These are phyloP conservation scores for Iberis pinnata DNA, from an alignment of 345 rosid genomes.

Conservation along the genomic window DNA sequence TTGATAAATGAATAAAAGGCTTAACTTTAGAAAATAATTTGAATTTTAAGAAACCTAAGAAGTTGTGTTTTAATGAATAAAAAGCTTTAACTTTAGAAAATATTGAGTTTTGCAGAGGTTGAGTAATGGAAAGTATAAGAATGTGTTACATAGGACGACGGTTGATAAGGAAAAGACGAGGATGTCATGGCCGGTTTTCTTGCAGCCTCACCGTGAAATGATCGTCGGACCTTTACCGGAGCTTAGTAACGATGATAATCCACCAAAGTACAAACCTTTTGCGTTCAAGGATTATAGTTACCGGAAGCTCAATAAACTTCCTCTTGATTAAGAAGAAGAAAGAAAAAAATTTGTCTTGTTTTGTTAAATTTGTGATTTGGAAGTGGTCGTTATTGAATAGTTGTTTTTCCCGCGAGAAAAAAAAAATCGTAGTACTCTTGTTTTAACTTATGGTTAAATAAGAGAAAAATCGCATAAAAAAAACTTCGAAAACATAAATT, in stretches of 20 bases:
- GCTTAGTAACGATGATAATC: too few species aligned
- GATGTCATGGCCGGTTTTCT: slow-evolving; percentile 2
- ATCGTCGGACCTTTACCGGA: too few species aligned
- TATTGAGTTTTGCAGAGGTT: not conserved
- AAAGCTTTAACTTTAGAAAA: too few species aligned
- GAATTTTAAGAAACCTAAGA: too few species aligned
- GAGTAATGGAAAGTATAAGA: slow-evolving; percentile 10
- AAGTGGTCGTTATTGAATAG: slow-evolving; percentile 19
- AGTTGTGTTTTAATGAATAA: too few species aligned
- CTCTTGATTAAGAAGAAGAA: slow-evolving; percentile 32
- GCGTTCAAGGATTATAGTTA: slow-evolving; percentile 60
- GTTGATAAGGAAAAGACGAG: slow-evolving; percentile 6
- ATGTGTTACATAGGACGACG: not conserved
- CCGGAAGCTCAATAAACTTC: slow-evolving; percentile 77
- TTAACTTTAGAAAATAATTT: too few species aligned
- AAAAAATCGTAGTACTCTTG: not conserved
- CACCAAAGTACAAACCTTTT: slow-evolving; percentile 48
- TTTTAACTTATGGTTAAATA: slow-evolving; percentile 4
- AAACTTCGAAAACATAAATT: too few species aligned
- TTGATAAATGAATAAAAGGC: too few species aligned
- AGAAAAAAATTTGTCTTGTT: not conserved
- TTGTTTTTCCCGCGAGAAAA: slow-evolving; percentile 6
- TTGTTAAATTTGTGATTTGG: not conserved
- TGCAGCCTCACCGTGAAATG: too few species aligned
- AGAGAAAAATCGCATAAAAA: too few species aligned